Evolutionary conservation across 805 yeast genomes (phyloP).

Genomic region (Maudiozyma barnettii): DNA sequence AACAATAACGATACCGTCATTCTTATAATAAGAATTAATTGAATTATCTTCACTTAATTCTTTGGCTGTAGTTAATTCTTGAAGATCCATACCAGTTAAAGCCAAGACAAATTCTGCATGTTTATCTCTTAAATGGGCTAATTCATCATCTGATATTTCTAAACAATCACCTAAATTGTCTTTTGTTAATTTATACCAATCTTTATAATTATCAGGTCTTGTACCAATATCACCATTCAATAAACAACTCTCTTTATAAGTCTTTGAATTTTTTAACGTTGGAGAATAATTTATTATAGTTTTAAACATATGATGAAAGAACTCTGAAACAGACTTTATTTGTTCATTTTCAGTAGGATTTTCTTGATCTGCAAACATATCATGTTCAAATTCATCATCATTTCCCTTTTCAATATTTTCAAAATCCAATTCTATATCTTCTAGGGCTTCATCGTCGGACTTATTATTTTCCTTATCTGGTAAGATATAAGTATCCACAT

Average conservation of each 20-base stretch:
- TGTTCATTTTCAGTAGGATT: not conserved
- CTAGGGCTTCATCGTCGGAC: not conserved
- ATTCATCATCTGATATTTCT: constrained; percentile 13
- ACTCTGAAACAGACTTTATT: not conserved
- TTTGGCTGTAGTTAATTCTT: constrained; percentile 5
- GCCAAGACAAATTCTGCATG: constrained; percentile 14
- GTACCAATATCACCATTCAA: constrained; percentile 17
- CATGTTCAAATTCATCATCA: constrained; percentile 1
- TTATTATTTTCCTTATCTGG: not conserved
- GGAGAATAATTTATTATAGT: constrained; percentile 14
- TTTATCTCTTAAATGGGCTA: constrained; percentile 9
- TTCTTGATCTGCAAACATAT: constrained; percentile 1
- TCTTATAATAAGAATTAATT: constrained; percentile 29
- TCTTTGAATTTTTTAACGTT: constrained; percentile 12
- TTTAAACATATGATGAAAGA: constrained; percentile 11
- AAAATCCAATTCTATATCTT: not conserved
- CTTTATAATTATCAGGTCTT: constrained; percentile 12
- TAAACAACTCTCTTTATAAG: constrained; percentile 10
- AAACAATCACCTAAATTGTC: constrained; percentile 16
- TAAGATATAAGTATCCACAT: not conserved
- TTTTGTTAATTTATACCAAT: constrained; percentile 16
- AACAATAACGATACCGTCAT: constrained; percentile 54
- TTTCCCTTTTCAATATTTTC: not conserved
- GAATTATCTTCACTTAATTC: not conserved
- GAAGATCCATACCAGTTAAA: constrained; percentile 8